Base-by-base conservation (phyloP, 345 rosid genomes). In the Fremontodendron californicum region DNA sequence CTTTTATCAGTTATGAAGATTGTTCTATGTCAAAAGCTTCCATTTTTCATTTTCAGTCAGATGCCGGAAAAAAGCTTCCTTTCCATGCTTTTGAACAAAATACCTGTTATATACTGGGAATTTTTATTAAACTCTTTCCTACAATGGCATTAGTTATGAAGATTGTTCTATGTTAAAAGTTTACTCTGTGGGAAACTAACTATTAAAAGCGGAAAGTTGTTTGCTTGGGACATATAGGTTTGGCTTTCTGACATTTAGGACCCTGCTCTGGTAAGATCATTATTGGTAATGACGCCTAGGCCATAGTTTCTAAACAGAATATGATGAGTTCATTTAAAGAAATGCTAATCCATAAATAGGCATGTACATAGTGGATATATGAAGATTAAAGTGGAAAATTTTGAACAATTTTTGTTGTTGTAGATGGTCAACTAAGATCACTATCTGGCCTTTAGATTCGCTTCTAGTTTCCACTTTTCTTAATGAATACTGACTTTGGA, bases 41-140 rank as follows among this genome's bases (percentile, higher is more conserved):
- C n/a, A 25, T 73, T 65, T 80, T 18, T 77, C 64, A 40, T 80
- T 80, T 91, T 81, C 92, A 96, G 99, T 88, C 94, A 19, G 94
- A 91, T 81, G 87, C 90, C 27, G 98, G 96, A 74, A 96, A 96
- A 79, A 91, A 84, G 90, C 93, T 96, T 75, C 98, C 99, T n/a
- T n/a, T n/a, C 12, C 58, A 29, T 69, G 37, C 37, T 46, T 21
- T 29, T 29, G 43, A 45, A 31, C 42, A 31, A 19, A 71, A 31
- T 49, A 31, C 57, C 16, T 31, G 40, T 71, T 37, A 9, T 49
- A 49, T 19, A 29, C 42, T 29, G 60, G 27, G 60, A 31, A 29
- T 9, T 29, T 29, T 31, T 19, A 18, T 71, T 71, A 1, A 49
- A 19, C 60, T 49, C 74, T 48, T 49, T 31, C 60, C 31, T 21